Evolutionary conservation across 2,329 filamentous ascomycete species (phyloP).

Genomic region (Acrodontium crateriforme): DNA sequence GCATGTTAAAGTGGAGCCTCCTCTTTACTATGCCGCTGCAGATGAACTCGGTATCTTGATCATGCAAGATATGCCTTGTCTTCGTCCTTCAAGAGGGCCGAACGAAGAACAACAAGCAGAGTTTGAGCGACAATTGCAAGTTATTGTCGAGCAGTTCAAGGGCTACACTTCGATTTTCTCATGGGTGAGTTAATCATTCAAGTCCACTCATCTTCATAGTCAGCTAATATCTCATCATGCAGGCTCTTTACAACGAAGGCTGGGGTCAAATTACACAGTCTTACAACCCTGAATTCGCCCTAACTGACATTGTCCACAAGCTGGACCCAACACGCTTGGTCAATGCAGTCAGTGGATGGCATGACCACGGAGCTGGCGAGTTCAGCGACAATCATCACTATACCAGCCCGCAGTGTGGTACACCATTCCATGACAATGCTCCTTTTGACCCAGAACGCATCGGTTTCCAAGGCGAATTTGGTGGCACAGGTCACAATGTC

Average conservation of each 20-base stretch:
- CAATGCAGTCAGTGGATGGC: constrained; percentile 51
- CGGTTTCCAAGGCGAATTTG: constrained; percentile 58
- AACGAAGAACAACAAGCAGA: constrained; percentile 43
- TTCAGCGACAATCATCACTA: constrained; percentile 60
- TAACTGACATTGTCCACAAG: constrained; percentile 41
- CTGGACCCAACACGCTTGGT: constrained; percentile 53
- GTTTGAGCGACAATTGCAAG: constrained; percentile 48
- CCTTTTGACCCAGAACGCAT: constrained; percentile 48
- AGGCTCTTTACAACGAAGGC: constrained; percentile 56
- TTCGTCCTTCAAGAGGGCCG: constrained; percentile 29
- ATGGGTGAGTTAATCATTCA: constrained; percentile 33
- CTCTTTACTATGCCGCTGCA: constrained; percentile 53
- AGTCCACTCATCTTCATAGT: neutral
- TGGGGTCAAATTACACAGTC: constrained; percentile 48
- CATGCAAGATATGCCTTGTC: constrained; percentile 59
- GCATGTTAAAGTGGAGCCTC: constrained; percentile 56
- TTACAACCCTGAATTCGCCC: constrained; percentile 40
- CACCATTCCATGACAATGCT: constrained; percentile 48
- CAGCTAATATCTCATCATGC: neutral
- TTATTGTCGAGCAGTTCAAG: constrained; percentile 49
- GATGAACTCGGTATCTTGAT: constrained; percentile 52
- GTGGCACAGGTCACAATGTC: constrained; percentile 53
- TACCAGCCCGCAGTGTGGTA: constrained; percentile 55
- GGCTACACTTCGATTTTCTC: constrained; percentile 51
- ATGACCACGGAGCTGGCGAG: constrained; percentile 54